Evolutionary conservation across 345 rosid species (phyloP), one percentile per base, ranked within the genome.

Genomic region (Rhizophora apiculata): DNA sequence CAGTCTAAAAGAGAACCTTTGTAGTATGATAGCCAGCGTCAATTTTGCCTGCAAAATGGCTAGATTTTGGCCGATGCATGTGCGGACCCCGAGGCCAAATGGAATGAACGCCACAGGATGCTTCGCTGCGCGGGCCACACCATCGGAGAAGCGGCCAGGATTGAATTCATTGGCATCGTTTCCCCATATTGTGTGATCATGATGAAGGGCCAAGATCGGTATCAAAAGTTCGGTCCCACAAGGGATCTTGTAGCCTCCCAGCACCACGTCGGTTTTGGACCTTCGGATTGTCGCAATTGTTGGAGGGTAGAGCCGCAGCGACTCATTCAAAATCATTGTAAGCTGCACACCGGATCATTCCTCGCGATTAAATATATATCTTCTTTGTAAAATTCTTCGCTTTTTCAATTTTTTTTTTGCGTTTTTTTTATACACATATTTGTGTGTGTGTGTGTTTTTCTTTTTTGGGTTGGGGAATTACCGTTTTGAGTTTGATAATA

Each of bases 31-130:
- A 1, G 82, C 76, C 0, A 84, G 21, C 0, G 85, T 77, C 62
- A 84, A 26, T 74, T 89, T 89, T 27, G 89, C 88, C 65, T 86
- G 92, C 52, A 86, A 46, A 58, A 87, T 31, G 37, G 92, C 85
- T 18, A 89, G 83, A 64, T 82, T 89, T 77, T 84, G 89, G 32
- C 92, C 92, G 1, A 89, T 81, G 76, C 96, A 89, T 24, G 83
- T 83, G 39, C 91, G 85, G 83, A 63, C 93, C 76, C 84, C 88
- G 67, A 24, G 81, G 53, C 92, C 88, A 60, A 87, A 86, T 13
- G 96, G 92, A 13, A 86, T 81, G 54, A 83, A 87, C 1, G 82
- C 84, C 20, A 72, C 75, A 18, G 79, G 88, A 30, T 85, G 84
- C 82, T 86, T 85, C 0, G 88, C 82, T 16, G 89, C 96, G 70